phyloP scores from a whole-genome alignment of 129 eudicot genomes.

The Rutidosis leptorrhynchoides region DNA sequence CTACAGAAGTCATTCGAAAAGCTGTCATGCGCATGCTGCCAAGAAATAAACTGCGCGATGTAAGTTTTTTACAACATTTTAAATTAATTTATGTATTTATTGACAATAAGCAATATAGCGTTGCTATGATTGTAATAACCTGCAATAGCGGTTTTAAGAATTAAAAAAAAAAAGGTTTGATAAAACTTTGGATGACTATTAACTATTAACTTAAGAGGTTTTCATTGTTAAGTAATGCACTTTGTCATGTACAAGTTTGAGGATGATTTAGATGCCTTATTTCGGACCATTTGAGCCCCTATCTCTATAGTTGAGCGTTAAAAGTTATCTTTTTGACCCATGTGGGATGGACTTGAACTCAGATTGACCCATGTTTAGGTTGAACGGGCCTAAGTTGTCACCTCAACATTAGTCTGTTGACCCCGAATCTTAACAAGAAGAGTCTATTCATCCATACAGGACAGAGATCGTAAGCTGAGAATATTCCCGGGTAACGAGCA shows the following conservation, averaged over 20 bases:
- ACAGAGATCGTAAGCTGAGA: conserved; percentile 86
- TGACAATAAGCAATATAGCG: background rate
- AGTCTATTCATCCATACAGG: conserved; percentile 38
- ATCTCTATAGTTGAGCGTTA: background rate
- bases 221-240: background rate
- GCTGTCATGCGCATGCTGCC: conserved; percentile 97
- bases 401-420: background rate
- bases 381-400: background rate
- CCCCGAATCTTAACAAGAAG: background rate
- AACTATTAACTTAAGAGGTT: no score
- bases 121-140: background rate
- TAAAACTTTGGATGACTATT: background rate
- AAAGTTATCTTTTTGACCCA: background rate
- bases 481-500: conserved; percentile 76
- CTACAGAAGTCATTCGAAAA: conserved; percentile 96
- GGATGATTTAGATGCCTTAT: background rate
- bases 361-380: background rate
- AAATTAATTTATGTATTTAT: background rate
- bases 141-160: background rate
- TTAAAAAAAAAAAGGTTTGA: background rate
- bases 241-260: background rate
- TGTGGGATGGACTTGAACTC: background rate
- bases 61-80: conserved; percentile 33
- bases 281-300: background rate
- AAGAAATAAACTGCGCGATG: conserved; percentile 89